Evolutionary conservation across 306 rosid genomes (phyloP).

Genomic region (Gleditsia sinensis): DNA sequence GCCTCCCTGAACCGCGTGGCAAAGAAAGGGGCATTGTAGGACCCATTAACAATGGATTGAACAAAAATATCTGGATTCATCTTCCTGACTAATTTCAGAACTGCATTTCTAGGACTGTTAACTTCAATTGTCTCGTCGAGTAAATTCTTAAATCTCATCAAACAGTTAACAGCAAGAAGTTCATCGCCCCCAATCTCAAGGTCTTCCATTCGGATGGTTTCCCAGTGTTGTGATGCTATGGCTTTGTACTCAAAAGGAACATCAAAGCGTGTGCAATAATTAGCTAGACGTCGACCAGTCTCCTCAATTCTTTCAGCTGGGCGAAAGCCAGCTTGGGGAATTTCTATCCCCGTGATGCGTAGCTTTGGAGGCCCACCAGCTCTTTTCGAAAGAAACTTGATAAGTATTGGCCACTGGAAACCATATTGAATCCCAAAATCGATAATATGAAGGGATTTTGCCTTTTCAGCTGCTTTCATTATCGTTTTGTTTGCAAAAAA

Average conservation of each 20-base stretch:
- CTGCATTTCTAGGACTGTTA: conserved; percentile 64
- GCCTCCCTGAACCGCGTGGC: conserved; percentile 76
- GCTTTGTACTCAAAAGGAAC: conserved; percentile 68
- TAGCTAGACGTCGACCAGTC: conserved; percentile 69
- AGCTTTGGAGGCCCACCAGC: conserved; percentile 77
- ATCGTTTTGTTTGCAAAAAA: conserved; percentile 59
- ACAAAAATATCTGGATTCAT: conserved; percentile 68
- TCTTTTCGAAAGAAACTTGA: conserved; percentile 56
- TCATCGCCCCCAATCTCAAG: conserved; percentile 55
- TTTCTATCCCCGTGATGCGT: conserved; percentile 78
- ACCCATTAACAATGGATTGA: conserved; percentile 54
- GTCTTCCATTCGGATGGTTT: conserved; percentile 54
- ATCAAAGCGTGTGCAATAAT: conserved; percentile 66
- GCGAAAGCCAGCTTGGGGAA: conserved; percentile 72
- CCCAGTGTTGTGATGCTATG: conserved; percentile 66
- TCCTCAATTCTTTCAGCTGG: conserved; percentile 62
- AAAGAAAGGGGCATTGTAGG: conserved; percentile 76
- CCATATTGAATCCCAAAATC: conserved; percentile 88
- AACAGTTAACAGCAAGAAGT: conserved; percentile 59
- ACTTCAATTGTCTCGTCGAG: conserved; percentile 63
- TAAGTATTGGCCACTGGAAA: conserved; percentile 83
- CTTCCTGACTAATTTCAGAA: conserved; percentile 64
- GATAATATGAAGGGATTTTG: conserved; percentile 57
- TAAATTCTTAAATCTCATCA: conserved; percentile 53
- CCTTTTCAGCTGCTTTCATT: conserved; percentile 51